Evolutionary conservation across 768 basidiomycete species (phyloP), one percentile per base, ranked within the genome.

Genomic region (Omphalotus guepiniiformis): DNA sequence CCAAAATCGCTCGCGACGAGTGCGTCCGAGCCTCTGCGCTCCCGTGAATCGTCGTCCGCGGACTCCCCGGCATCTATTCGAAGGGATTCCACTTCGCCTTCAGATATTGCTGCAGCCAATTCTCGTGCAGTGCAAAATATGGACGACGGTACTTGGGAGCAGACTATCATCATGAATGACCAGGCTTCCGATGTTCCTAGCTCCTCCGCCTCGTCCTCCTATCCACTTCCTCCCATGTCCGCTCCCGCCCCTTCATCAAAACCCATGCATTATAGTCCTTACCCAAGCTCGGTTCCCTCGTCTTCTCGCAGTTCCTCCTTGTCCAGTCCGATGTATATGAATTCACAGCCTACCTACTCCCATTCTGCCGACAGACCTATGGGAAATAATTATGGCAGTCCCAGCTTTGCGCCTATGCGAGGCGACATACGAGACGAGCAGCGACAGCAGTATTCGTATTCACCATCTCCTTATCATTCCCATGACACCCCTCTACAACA

Each of bases 11-110:
- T 58, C 0, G 6, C 36, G 7, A 16, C 32, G 2, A 36, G 64
- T 30, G n/a, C n/a, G n/a, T n/a, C n/a, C n/a, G n/a, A n/a, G n/a
- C 57, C 58, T 27, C 61, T 73, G 15, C 57, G 63, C 23, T 69
- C 72, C 42, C 69, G 68, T 32, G 74, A 68, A 22, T 74, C 75
- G 0, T 76, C 75, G 6, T 62, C 68, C 39, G 63, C 59, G 3
- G 71, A 70, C 18, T 76, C 76, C 1, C 71, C 77, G 3, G 60
- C 60, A 3, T 78, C 74, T n/a, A 68, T 82, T 27, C 73, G 82
- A 47, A 72, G 74, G 16, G 80, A 81, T 54, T 86, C 85, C 15
- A 63, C 74, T 29, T 85, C 85, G 3, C 85, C 86, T 66, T 78
- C 16, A 70, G 79, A 3, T 1, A 66, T 76, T 55, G 68, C 79